Evolutionary conservation across 2,329 filamentous ascomycete genomes (phyloP).

Genomic region (Apiospora arundinis): DNA sequence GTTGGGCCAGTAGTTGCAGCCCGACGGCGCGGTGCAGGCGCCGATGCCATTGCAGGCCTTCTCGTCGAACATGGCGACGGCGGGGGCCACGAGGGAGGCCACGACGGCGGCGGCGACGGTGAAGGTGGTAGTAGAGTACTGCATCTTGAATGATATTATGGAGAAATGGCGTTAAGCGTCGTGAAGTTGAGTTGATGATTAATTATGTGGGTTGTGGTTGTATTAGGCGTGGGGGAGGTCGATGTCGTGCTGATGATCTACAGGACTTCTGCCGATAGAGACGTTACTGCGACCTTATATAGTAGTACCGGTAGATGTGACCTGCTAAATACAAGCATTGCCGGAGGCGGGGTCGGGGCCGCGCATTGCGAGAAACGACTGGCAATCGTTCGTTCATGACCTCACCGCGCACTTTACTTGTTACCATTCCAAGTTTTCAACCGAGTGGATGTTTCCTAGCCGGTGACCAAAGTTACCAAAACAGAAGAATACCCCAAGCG

Average conservation of each 20-base stretch:
- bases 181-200: background rate
- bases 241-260: background rate
- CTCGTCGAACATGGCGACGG: background rate
- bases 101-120: background rate
- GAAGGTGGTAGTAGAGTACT: background rate
- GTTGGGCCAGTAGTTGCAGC: background rate
- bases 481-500: no score
- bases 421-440: background rate
- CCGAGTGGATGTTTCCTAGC: background rate
- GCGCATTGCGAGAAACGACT: background rate
- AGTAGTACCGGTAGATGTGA: no score
- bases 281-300: background rate
- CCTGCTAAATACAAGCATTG: background rate
- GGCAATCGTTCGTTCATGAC: background rate
- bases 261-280: background rate
- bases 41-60: slow-evolving; percentile 16
- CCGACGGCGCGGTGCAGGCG: background rate
- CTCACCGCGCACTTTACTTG: background rate
- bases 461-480: no score
- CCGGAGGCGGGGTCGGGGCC: background rate
- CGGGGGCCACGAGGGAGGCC: slow-evolving; percentile 8
- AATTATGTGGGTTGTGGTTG: background rate
- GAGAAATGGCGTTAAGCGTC: no score
- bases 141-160: background rate
- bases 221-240: background rate